Base-by-base conservation (phyloP, 257 asterid genomes). In the Lavandula angustifolia region DNA sequence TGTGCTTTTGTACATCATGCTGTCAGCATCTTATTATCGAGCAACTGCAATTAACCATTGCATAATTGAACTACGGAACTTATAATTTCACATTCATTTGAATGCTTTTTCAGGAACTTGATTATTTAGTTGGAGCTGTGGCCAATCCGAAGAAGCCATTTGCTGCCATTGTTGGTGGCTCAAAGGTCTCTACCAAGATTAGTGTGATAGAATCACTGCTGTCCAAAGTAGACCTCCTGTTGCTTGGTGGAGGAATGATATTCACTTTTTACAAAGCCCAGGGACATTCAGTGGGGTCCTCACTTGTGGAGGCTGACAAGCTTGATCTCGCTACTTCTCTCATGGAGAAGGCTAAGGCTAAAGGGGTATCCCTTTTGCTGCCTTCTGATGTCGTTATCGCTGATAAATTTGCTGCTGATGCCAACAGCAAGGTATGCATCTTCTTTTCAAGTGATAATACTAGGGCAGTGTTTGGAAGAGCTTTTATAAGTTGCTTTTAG, bases 161-260 rank as follows among this genome's bases (percentile, higher is more conserved):
- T 79, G 95, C 95, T 56, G 96, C 96, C 37, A 86, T 89, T 59
- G 92, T 89, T 71, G 96, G 96, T 61, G 92, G 96, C 60, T 73
- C 92, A 68, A 89, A 86, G 82, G 95, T 89, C 16, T 89, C 96
- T 47, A 63, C 81, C 62, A 89, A 89, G 67, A 89, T 84, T 67
- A 83, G 88, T 22, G 91, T 84, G 43, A 89, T 86, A 3, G 88
- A 89, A 79, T 86, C 95, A 9, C 72, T 89, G 40, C 69, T 89
- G 75, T 81, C 78, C 57, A 89, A 84, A 81, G 95, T 84, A 41
- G 85, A 86, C 72, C 1, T 84, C 41, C 86, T 88, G 64, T 32
- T 88, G n/a, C 85, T 88, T 0, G 96, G 96, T 50, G 96, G 96
- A 63, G 95, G 95, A 33, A 89, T 89, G 95, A 86, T 86, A 71